Percentiles rank a stretch among this genome's conserved stretches.
These are phyloP conservation scores for Xylaria sp. DNA, from an alignment of 2,329 filamentous ascomycete genomes.

Conservation along the genomic window DNA sequence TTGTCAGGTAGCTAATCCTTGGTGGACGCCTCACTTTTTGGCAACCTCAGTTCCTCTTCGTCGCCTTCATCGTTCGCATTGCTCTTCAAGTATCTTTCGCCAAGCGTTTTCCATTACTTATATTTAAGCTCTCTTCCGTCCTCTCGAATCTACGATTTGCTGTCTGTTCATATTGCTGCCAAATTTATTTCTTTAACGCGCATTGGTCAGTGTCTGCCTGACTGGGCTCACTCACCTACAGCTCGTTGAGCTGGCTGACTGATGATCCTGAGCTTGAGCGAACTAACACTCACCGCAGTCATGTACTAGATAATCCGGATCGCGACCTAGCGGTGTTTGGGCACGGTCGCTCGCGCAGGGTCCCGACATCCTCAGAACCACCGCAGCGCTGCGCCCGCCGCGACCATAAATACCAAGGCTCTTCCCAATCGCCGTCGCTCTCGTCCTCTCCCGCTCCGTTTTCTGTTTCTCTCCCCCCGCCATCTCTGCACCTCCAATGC, in stretches of 20 bases:
- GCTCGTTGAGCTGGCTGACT: slow-evolving; percentile 26
- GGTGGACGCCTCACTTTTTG: slow-evolving; percentile 49
- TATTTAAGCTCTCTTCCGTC: slow-evolving; percentile 41
- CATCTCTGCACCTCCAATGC: slow-evolving; percentile 46
- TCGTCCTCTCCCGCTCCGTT: slow-evolving; percentile 28
- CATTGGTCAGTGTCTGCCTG: slow-evolving; percentile 45
- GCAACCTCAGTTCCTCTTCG: slow-evolving; percentile 43
- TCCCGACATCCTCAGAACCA: slow-evolving; percentile 38
- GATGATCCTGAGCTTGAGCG: slow-evolving; percentile 41
- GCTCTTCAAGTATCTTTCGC: slow-evolving; percentile 30
- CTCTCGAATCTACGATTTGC: slow-evolving; percentile 4
- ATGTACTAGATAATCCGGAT: slow-evolving; percentile 53
- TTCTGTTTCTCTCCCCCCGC: slow-evolving; percentile 22
- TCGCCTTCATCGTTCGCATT: slow-evolving; percentile 43
- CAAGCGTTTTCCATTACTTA: slow-evolving; percentile 23
- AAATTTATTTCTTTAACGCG: slow-evolving; percentile 17
- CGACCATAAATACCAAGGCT: slow-evolving; percentile 45
- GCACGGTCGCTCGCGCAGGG: slow-evolving; percentile 45
- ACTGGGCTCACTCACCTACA: slow-evolving; percentile 33
- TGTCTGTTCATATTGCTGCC: not conserved
- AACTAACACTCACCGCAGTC: slow-evolving; percentile 48
- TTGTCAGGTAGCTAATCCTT: slow-evolving; percentile 44
- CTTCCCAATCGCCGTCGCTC: slow-evolving; percentile 35
- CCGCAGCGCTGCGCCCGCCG: slow-evolving; percentile 24
- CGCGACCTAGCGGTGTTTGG: slow-evolving; percentile 49